These are phyloP conservation scores for Pseudogymnoascus sp. DNA, from an alignment of 2,329 filamentous ascomycete species.

Conservation along the genomic window DNA sequence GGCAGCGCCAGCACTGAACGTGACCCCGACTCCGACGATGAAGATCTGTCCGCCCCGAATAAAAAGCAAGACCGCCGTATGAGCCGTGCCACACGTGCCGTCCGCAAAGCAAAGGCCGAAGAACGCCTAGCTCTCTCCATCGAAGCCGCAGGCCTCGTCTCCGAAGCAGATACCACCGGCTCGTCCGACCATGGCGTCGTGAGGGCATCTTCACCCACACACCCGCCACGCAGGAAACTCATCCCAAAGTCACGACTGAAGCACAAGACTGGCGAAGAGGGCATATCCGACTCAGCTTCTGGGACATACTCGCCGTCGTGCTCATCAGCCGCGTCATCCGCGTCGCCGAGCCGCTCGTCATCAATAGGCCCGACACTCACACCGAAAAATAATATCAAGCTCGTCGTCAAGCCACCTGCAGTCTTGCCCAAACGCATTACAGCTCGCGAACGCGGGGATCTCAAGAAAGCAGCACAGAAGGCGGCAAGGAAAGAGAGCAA, in stretches of 20 bases:
- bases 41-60: constrained; percentile 36
- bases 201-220: neutral
- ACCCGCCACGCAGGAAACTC: neutral
- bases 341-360: neutral
- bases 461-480: constrained; percentile 20
- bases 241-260: neutral
- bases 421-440: constrained; percentile 10
- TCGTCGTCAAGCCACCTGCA: neutral
- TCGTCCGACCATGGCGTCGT: neutral
- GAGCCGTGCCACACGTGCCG: constrained; percentile 11
- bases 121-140: neutral
- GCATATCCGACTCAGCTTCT: neutral
- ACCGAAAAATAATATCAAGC: constrained; percentile 6
- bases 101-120: constrained; percentile 8
- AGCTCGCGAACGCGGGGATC: constrained; percentile 16
- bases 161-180: neutral
- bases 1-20: constrained; percentile 41
- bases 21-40: constrained; percentile 43
- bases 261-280: neutral
- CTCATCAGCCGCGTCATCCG: neutral
- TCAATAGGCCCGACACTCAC: neutral
- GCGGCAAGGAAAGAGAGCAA: constrained; percentile 17
- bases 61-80: constrained; percentile 32
- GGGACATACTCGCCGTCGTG: neutral
- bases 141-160: neutral